Base-by-base conservation (phyloP, 2,329 filamentous ascomycete genomes). In the Phialophora macrospora region DNA sequence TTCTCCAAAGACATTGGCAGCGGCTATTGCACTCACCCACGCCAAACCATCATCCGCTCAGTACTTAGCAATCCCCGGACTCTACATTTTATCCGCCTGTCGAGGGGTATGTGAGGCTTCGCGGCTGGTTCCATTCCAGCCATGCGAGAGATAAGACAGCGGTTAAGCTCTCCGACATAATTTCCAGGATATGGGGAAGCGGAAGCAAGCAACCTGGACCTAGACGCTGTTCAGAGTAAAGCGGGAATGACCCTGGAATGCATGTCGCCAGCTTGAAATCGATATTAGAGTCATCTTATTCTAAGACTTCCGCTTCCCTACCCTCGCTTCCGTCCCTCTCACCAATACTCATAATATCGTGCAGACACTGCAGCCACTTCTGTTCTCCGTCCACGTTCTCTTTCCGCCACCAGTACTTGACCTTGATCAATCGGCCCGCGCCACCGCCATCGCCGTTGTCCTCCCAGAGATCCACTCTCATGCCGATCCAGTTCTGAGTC, bases 21-120 rank as follows among this genome's bases (percentile, higher is more conserved):
- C 56, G 60, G 60, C 60, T 62, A 62, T 34, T 62, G 60, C 60
- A 62, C 60, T 49, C n/a, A 12, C 6, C 26, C 17, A 7, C 20
- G 17, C 6, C 17, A 8, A 20, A 22, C n/a, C 32, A 55, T 22
- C 51, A 62, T 46, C 60, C 60, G 60, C 60, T 32, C 28, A 24
- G 22, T 44, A 44, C 46, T n/a, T n/a, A n/a, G n/a, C n/a, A n/a
- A n/a, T n/a, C 8, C 48, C 38, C 7, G 14, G 12, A 17, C 38
- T 17, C 12, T 9, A 41, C 8, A 14, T 12, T 34, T 4, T 41
- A 41, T 6, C 17, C 12, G 38, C 17, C 4, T 4, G 4, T 14
- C 38, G 38, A 17, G 17, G 14, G 1, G 0, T 6, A 14, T 17
- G 38, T 3, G 2, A 17, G 17, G 14, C 38, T 41, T 41, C 14